Evolutionary conservation across 495 filamentous ascomycete species (phyloP).

Genomic region (Talaromyces liani): DNA sequence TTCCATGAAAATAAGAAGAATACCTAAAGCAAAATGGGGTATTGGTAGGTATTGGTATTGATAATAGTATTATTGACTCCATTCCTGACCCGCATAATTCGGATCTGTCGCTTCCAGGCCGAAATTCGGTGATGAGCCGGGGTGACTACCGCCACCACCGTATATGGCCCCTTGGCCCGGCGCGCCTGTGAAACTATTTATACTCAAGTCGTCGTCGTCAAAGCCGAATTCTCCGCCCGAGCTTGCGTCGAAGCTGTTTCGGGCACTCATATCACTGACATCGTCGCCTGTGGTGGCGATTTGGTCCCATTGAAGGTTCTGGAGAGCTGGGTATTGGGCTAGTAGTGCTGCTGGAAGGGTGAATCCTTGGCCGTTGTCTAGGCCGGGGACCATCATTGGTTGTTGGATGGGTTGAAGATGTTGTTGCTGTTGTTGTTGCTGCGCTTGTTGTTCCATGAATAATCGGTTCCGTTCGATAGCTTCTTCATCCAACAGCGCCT

Average conservation of each 20-base stretch:
- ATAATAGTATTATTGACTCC: constrained; percentile 15
- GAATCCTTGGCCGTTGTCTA: constrained; percentile 44
- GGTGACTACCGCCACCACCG: constrained; percentile 12
- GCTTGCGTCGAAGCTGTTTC: constrained; percentile 85
- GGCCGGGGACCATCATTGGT: constrained; percentile 34
- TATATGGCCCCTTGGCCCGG: constrained; percentile 29
- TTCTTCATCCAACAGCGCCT: constrained; percentile 87
- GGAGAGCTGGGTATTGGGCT: constrained; percentile 85
- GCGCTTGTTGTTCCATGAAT: constrained; percentile 51
- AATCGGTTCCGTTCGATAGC: constrained; percentile 63
- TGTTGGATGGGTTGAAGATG: constrained; percentile 36
- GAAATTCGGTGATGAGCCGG: constrained; percentile 18
- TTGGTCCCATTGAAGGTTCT: constrained; percentile 70
- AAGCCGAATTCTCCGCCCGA: constrained; percentile 53
- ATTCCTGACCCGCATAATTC: constrained; percentile 26
- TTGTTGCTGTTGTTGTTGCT: constrained; percentile 22
- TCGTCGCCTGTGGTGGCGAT: constrained; percentile 47
- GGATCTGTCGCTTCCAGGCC: constrained; percentile 26
- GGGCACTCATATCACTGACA: constrained; percentile 66
- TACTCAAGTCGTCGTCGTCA: constrained; percentile 42
- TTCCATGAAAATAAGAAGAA: neutral
- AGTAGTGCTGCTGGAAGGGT: constrained; percentile 80
- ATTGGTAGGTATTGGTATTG: neutral
- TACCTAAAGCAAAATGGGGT: neutral
- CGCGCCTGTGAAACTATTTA: constrained; percentile 28